These are phyloP conservation scores for Saccharomyces pastorianus DNA, from an alignment of 1,139 yeast species.

Conservation along the genomic window DNA sequence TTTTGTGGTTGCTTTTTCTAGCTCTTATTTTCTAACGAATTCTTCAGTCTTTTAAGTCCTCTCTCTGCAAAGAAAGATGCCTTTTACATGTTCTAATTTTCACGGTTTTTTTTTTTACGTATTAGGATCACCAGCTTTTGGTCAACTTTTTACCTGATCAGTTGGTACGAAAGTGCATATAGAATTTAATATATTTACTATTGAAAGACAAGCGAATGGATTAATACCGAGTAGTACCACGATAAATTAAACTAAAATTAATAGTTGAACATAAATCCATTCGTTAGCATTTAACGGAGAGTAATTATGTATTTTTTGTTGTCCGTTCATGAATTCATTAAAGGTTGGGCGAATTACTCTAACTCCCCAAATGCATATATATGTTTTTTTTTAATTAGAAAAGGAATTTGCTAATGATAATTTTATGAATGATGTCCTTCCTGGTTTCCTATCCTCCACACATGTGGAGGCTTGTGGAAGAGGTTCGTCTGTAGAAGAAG, in stretches of 20 bases:
- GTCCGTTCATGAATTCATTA: slow-evolving; percentile 1
- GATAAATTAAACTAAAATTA: not conserved
- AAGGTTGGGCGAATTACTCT: not conserved
- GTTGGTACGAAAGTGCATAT: not conserved
- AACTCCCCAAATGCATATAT: not conserved
- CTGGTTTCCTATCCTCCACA: not conserved
- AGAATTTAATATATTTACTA: too few relatives aligned
- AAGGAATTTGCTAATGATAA: slow-evolving; percentile 22
- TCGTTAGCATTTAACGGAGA: not conserved
- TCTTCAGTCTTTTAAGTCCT: not conserved
- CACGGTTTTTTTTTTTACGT: not conserved
- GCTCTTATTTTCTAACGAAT: not conserved
- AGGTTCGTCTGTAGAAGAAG: not conserved
- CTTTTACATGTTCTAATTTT: not conserved
- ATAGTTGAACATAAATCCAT: not conserved
- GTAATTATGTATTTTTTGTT: not conserved
- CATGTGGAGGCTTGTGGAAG: not conserved
- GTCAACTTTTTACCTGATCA: not conserved
- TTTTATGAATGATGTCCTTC: slow-evolving; percentile 24
- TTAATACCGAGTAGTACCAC: too few relatives aligned
- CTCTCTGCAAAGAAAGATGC: not conserved
- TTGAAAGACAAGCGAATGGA: too few relatives aligned
- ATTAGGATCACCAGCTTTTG: not conserved
- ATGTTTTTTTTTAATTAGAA: slow-evolving; percentile 6
- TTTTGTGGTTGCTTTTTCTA: not conserved